Evolutionary conservation across 1,284 basidiomycete species (phyloP).

Genomic region (Clitocybe nebularis): DNA sequence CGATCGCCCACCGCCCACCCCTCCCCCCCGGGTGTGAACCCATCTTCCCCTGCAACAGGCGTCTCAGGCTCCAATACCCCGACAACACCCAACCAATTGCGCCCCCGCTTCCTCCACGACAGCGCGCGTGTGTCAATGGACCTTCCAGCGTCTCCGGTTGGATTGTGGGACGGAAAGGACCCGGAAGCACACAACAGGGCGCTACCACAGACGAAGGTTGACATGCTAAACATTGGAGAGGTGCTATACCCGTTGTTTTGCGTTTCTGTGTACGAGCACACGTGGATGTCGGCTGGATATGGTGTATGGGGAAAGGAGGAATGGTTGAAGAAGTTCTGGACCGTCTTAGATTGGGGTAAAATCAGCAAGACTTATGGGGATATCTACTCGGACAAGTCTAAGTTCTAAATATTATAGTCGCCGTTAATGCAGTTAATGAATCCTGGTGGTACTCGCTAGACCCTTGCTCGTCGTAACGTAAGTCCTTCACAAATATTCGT

Average conservation of each 20-base stretch:
- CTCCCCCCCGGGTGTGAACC: slow-evolving; percentile 21
- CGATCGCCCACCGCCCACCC: slow-evolving; percentile 22
- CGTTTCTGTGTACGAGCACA: slow-evolving; percentile 86
- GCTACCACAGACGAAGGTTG: slow-evolving; percentile 14
- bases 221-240: slow-evolving; percentile 40
- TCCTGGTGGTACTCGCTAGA: too few species aligned
- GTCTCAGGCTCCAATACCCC: slow-evolving; percentile 24
- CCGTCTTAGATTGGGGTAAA: slow-evolving; percentile 81
- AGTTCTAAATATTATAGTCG: background rate
- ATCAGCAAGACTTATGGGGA: slow-evolving; percentile 37
- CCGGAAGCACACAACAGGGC: slow-evolving; percentile 18
- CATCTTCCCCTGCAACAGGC: slow-evolving; percentile 31
- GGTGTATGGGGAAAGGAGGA: slow-evolving; percentile 93
- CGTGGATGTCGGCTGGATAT: slow-evolving; percentile 85
- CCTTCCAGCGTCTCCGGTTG: background rate
- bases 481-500: too few species aligned
- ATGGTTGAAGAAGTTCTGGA: slow-evolving; percentile 90
- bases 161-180: slow-evolving; percentile 9
- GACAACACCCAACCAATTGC: slow-evolving; percentile 17
- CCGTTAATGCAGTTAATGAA: background rate
- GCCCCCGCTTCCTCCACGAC: slow-evolving; percentile 29
- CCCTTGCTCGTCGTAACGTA: too few species aligned
- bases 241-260: slow-evolving; percentile 79
- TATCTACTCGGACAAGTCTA: background rate
- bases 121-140: slow-evolving; percentile 1